Base-by-base conservation (phyloP, 768 basidiomycete species). In the Collybia sordida region DNA sequence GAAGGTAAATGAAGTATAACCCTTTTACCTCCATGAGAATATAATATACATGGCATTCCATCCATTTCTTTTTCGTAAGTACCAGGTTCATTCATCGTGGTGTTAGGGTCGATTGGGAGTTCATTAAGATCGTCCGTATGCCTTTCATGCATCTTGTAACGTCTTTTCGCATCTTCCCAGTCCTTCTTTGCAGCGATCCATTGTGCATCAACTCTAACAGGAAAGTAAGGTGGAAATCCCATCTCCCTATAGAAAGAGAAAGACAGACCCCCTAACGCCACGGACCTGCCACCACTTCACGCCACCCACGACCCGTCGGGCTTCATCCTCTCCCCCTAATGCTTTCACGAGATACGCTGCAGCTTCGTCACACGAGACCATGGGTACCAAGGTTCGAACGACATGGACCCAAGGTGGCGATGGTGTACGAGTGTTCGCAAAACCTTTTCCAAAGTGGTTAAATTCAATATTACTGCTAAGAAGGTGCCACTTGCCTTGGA, bases 201-300 rank as follows among this genome's bases (percentile, higher is more conserved):
- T 64, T 96, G 89, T 0, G 79, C 90, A 61, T 91, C 82, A 9
- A 96, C 79, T 6, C 93, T 92, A 42, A 52, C 28, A 45, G 42
- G 40, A 45, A 47, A 1, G 43, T 42, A 25, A 27, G 42, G 49
- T 31, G 50, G 50, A 24, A 49, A 47, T 17, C 55, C 12, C 28
- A 21, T 38, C 54, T 51, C 6, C 18, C n/a, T 21, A 23, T 18
- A 17, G 11, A 48, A 49, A 17, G 34, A n/a, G n/a, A n/a, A n/a
- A n/a, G 63, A 63, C 66, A 59, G 59, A 83, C 93, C 93, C 94
- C 45, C 80, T 70, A 40, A 93, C 63, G 17, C 88, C 86, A 36
- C 95, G 85, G 27, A 95, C 93, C 68, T 97, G 95, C 96, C 96
- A 98, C 94, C 96, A 98, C 64, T 95, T 94, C 4, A 83, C 81